Base-by-base conservation (phyloP, 352 stramenopile species). In the Ophiocytium majus region DNA sequence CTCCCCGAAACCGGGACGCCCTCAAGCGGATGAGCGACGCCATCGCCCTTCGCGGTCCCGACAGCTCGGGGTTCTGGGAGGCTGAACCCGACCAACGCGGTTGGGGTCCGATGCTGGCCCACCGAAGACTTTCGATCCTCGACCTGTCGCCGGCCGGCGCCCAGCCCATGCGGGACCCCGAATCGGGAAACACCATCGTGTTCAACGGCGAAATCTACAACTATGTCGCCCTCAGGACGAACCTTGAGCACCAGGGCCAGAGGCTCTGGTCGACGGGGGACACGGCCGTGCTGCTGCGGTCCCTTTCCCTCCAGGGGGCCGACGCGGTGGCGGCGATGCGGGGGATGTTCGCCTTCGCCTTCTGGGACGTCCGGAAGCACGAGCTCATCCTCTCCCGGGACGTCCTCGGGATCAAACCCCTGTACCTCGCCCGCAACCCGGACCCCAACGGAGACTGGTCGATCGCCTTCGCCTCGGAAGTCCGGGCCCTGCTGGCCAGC, bases 191-290 rank as follows among this genome's bases (percentile, higher is more conserved):
- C 57, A 71, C 57, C 19, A 71, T 71, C 28, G 28, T 28, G 57
- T 71, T 71, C 57, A 71, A 71, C 28, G 57, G 57, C 19, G 57
- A 71, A 28, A 71, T 71, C 57, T 71, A 71, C 57, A 71, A 71
- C 57, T 71, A 71, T 28, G 19, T 23, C 57, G 57, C 23, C 23
- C 57, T 71, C 57, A 23, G 57, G 19, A 28, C 57, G 19, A 28
- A 71, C 23, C 57, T 71, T 28, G 57, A 23, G 19, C 19, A 23
- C 19, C 57, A 23, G 57, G 57, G 57, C 57, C 57, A 71, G 23
- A 23, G 19, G 19, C 28, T 71, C 57, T 28, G 57, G 19, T 23
- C 57, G 19, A 71, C 23, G 57, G 28, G 19, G 19, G 57, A 71
- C 57, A 71, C 57, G 19, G 57, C 23, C 19, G 57, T 71, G 19